These are phyloP conservation scores for Pichia manshurica DNA, from an alignment of 805 yeast species.

Conservation along the genomic window DNA sequence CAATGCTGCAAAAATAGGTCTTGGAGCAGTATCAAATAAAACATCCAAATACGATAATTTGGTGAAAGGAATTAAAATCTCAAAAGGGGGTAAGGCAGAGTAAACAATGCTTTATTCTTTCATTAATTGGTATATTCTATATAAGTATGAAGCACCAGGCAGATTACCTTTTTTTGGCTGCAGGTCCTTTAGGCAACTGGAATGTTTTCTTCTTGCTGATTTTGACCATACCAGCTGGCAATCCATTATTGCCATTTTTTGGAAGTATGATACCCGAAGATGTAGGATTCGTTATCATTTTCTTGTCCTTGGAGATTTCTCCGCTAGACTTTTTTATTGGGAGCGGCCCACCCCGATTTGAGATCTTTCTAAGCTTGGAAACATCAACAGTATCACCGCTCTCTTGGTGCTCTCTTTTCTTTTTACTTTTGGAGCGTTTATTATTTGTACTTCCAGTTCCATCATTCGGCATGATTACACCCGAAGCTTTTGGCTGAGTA, in stretches of 20 bases:
- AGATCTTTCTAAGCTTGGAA: conserved; percentile 1
- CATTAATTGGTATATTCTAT: neutral
- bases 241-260: neutral
- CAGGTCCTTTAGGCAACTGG: neutral
- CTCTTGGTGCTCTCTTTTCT: neutral
- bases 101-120: conserved; percentile 5
- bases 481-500: conserved; percentile 1
- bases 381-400: neutral
- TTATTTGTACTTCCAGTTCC: neutral
- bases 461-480: neutral
- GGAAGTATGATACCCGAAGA: conserved; percentile 7
- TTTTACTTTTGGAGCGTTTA: neutral
- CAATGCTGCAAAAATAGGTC: neutral
- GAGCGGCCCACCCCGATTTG: neutral
- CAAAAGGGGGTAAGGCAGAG: conserved; percentile 29
- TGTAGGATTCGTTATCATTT: neutral
- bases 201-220: conserved; percentile 14
- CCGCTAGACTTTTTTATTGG: conserved; percentile 5
- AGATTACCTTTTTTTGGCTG: neutral
- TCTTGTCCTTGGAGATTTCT: conserved; percentile 7
- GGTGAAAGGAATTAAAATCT: conserved; percentile 15
- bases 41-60: conserved; percentile 8
- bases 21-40: neutral
- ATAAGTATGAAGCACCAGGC: too few relatives aligned
- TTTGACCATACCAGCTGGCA: conserved; percentile 11